Base-by-base conservation (phyloP, 73 alveolate genomes). In the Uronychia setigera region DNA sequence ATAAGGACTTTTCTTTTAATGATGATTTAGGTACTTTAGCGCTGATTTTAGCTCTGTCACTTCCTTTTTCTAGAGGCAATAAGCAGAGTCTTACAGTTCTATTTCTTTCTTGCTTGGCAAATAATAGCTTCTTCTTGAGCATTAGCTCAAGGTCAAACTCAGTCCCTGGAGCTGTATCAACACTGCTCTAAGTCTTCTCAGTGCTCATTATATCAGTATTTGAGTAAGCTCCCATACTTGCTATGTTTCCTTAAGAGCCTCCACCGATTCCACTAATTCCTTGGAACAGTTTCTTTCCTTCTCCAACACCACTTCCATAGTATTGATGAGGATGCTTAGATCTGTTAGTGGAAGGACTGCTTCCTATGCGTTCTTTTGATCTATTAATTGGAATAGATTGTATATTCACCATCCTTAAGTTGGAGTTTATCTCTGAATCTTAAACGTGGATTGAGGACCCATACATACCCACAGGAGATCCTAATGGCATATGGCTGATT, bases 181-280 rank as follows among this genome's bases (percentile, higher is more conserved):
- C 67, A 46, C 67, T 46, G 67, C 67, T 46, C n/a, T 46, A 19
- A 46, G 67, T 46, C 67, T 46, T 46, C 67, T 46, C 67, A 46
- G n/a, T 46, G 67, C 67, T 46, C n/a, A 19, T n/a, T n/a, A n/a
- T n/a, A n/a, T n/a, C n/a, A n/a, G n/a, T n/a, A n/a, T n/a, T n/a
- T n/a, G n/a, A n/a, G n/a, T n/a, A n/a, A n/a, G n/a, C n/a, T n/a
- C n/a, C n/a, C n/a, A n/a, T n/a, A n/a, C n/a, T n/a, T n/a, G n/a
- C n/a, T n/a, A n/a, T n/a, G n/a, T n/a, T n/a, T n/a, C n/a, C n/a
- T n/a, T n/a, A n/a, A n/a, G n/a, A n/a, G n/a, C n/a, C n/a, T n/a
- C n/a, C n/a, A n/a, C n/a, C n/a, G n/a, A n/a, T n/a, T n/a, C n/a
- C n/a, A n/a, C n/a, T n/a, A n/a, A n/a, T n/a, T n/a, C n/a, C n/a